Evolutionary conservation across 495 filamentous ascomycete genomes (phyloP), one percentile per base, ranked within the genome.

Genomic region (Pyrenopolyporus hunteri): DNA sequence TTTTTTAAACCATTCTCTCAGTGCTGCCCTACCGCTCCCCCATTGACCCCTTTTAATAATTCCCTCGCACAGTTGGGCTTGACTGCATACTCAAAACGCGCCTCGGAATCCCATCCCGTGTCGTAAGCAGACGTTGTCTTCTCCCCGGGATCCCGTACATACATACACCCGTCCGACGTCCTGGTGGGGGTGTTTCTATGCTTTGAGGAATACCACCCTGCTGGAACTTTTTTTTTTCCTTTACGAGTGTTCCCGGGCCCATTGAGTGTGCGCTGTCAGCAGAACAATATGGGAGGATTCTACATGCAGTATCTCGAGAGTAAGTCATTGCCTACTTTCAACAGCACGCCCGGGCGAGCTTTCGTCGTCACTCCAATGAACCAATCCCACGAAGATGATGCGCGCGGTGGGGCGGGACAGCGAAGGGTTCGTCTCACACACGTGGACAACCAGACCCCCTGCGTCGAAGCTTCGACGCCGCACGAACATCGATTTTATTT

Each of bases 281-380:
- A 82, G 67, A 69, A 59, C 72, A 82, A 68, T 70, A 83, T 83
- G 81, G 75, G 74, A 63, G 82, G 82, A 70, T 85, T 83, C 70
- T 85, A 85, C 73, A 85, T 85, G 78, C 80, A 83, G 73, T 85
- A 85, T 74, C 73, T 85, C 55, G 80, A 83, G 72, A 82, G 82
- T 85, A 82, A 80, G 82, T 85, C 22, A n/a, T 44, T 52, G 48
- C 54, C 46, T 59, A 13, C 46, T 49, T 49, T 49, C 29, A 49
- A 49, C 28, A 48, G 13, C 19, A n/a, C 23, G 42, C 42, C 42
- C 23, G 1, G 42, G 23, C 42, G 13, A 45, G 22, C 23, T 45
- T 20, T 50, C 47, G 16, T 51, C 31, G 32, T 31, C 17, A n/a
- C 14, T 59, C 59, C 60, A 49, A 55, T 53, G 44, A 62, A 35